Percentiles rank a stretch among this genome's conserved stretches.
Evolutionary conservation across 2,329 filamentous ascomycete species (phyloP).

Genomic region (Nothopassalora personata): DNA sequence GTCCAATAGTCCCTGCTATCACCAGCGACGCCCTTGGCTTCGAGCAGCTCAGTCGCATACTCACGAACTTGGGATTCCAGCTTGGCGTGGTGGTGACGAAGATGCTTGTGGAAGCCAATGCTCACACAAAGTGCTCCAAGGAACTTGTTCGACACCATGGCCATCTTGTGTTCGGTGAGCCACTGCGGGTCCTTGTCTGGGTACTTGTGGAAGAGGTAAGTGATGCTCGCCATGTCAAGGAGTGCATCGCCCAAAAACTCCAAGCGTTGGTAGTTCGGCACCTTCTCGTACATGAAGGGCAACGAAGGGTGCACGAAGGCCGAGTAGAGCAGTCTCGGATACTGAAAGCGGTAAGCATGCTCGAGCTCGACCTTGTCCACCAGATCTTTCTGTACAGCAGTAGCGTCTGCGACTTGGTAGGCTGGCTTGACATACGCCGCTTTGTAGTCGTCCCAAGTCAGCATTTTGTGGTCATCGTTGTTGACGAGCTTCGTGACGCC

Average conservation of each 20-base stretch:
- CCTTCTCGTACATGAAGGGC: slow-evolving; percentile 64
- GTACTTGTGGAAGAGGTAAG: slow-evolving; percentile 71
- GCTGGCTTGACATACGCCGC: slow-evolving; percentile 60
- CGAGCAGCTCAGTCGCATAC: slow-evolving; percentile 55
- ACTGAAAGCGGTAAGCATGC: slow-evolving; percentile 63
- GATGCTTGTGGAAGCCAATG: slow-evolving; percentile 69
- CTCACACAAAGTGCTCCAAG: slow-evolving; percentile 74
- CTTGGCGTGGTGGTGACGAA: slow-evolving; percentile 51
- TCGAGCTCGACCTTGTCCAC: slow-evolving; percentile 58
- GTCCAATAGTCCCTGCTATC: slow-evolving; percentile 66
- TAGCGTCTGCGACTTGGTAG: slow-evolving; percentile 61
- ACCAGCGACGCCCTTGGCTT: slow-evolving; percentile 46
- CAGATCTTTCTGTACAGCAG: slow-evolving; percentile 64
- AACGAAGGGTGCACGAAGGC: slow-evolving; percentile 88
- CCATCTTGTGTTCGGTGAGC: slow-evolving; percentile 98
- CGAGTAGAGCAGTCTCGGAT: slow-evolving; percentile 70
- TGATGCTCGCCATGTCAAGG: slow-evolving; percentile 78
- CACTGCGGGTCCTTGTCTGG: slow-evolving; percentile 84
- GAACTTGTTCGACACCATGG: slow-evolving; percentile 98
- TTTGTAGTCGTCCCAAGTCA: slow-evolving; percentile 67
- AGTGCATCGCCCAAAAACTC: slow-evolving; percentile 90
- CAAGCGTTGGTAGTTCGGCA: slow-evolving; percentile 83
- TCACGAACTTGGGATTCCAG: slow-evolving; percentile 48
- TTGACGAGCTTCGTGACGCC: slow-evolving; percentile 67
- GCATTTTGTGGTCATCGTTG: slow-evolving; percentile 63